A percentile compares a stretch with the other conserved stretches of the same genome.
Conservation (phyloP, 169 alveolate genomes). For the Plasmodium falciparum region DNA sequence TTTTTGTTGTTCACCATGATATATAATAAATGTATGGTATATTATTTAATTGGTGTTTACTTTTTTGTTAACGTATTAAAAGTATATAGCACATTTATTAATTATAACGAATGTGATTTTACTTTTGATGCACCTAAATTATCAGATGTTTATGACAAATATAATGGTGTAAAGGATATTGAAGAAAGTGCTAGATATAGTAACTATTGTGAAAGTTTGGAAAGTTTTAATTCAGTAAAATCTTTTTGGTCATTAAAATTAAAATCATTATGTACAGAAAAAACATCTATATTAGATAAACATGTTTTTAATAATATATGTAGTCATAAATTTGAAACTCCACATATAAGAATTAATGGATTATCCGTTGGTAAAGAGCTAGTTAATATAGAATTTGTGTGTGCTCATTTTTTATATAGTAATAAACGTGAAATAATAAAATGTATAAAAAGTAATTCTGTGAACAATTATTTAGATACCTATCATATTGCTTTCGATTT, state of each 20-base stretch:
- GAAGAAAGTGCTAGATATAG: slow-evolving; percentile 8
- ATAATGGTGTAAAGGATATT: slow-evolving; percentile 21
- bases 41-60: slow-evolving; percentile 11
- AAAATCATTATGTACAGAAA: slow-evolving; percentile 69
- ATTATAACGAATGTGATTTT: slow-evolving; percentile 40
- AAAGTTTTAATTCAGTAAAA: slow-evolving; percentile 41
- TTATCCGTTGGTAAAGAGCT: slow-evolving; percentile 12
- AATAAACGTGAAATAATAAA: slow-evolving; percentile 63
- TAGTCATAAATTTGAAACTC: slow-evolving; percentile 21
- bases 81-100: slow-evolving; percentile 5
- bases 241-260: slow-evolving; percentile 62
- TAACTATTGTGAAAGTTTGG: slow-evolving; percentile 49
- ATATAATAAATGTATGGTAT: neutral
- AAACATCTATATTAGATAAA: slow-evolving; percentile 73
- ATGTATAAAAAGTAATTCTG: slow-evolving; percentile 46
- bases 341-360: slow-evolving; percentile 44
- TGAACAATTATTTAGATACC: slow-evolving; percentile 59
- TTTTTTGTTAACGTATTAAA: slow-evolving; percentile 4
- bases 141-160: slow-evolving; percentile 45
- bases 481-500: slow-evolving; percentile 72
- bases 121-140: slow-evolving; percentile 16
- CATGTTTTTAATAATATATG: slow-evolving; percentile 52
- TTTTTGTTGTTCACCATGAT: slow-evolving; percentile 26
- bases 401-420: slow-evolving; percentile 76
- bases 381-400: slow-evolving; percentile 56